phyloP scores from a whole-genome alignment of 2,329 filamentous ascomycete genomes.

The Ascochyta pisi region DNA sequence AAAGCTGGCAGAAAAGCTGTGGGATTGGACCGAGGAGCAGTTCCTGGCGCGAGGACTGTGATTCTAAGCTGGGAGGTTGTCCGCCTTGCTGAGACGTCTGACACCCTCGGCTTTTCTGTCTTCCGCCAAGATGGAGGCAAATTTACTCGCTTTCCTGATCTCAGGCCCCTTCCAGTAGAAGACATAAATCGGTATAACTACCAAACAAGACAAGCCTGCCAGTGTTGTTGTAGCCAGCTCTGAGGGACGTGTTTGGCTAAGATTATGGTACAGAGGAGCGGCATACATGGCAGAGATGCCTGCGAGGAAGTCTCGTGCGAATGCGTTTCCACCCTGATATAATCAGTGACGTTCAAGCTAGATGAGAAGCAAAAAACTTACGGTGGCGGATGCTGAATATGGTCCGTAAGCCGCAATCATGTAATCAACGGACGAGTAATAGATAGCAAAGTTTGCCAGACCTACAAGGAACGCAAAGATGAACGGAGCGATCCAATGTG shows the following conservation, averaged over 20 bases:
- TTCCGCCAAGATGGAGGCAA: constrained; percentile 51
- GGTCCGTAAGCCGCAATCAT: constrained; percentile 77
- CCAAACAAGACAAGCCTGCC: constrained; percentile 57
- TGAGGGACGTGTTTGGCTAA: constrained; percentile 48
- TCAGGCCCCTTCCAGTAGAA: constrained; percentile 60
- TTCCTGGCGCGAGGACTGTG: constrained; percentile 11
- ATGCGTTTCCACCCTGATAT: constrained; percentile 70
- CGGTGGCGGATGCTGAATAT: constrained; percentile 74
- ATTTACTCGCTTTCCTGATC: constrained; percentile 60
- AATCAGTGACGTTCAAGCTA: constrained; percentile 71
- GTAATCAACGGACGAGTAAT: constrained; percentile 79
- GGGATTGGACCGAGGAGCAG: constrained; percentile 33
- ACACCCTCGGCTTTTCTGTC: constrained; percentile 32
- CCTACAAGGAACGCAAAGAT: constrained; percentile 71
- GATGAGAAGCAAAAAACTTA: constrained; percentile 68
- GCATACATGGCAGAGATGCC: constrained; percentile 73
- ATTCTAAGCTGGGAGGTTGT: constrained; percentile 19
- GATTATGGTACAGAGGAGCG: constrained; percentile 60
- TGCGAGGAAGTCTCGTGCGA: constrained; percentile 74
- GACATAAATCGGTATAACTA: constrained; percentile 50
- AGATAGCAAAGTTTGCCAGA: constrained; percentile 72
- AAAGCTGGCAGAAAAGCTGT: constrained; percentile 27
- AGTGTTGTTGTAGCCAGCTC: constrained; percentile 63
- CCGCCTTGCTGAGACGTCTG: constrained; percentile 28
- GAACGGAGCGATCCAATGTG: constrained; percentile 73